Conservation (phyloP, 1,284 basidiomycete species). For the Vanrija humicola region DNA sequence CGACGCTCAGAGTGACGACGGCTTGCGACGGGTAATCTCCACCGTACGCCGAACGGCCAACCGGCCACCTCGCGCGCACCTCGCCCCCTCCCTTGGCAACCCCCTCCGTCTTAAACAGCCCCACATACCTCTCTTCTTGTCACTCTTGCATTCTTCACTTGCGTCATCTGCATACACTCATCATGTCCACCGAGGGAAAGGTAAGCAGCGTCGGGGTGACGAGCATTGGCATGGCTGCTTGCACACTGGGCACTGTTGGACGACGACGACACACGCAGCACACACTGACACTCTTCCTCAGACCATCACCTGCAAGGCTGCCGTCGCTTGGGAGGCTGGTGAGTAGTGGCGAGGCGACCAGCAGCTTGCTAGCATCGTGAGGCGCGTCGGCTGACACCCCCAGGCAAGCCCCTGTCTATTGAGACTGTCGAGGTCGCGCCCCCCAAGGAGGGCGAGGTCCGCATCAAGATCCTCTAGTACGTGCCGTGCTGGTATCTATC, state of each 20-base stretch:
- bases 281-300: slow-evolving; percentile 7
- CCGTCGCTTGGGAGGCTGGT: slow-evolving; percentile 93
- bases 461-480: slow-evolving; percentile 83
- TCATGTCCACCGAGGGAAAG: slow-evolving; percentile 14
- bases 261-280: not conserved
- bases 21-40: too few relatives aligned
- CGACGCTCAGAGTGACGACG: too few relatives aligned
- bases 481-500: slow-evolving; percentile 25
- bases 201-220: not conserved
- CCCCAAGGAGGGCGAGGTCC: slow-evolving; percentile 83
- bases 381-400: not conserved
- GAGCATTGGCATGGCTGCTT: too few relatives aligned
- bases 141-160: too few relatives aligned
- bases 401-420: slow-evolving; percentile 70
- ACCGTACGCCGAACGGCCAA: too few relatives aligned
- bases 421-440: slow-evolving; percentile 93
- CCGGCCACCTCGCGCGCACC: too few relatives aligned
- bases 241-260: too few relatives aligned
- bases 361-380: not conserved
- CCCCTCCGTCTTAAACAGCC: too few relatives aligned
- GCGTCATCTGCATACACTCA: too few relatives aligned
- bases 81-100: too few relatives aligned
- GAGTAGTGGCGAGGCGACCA: slow-evolving; percentile 17
- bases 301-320: slow-evolving; percentile 87
- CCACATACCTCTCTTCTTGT: too few relatives aligned